Evolutionary conservation across 2,329 filamentous ascomycete genomes (phyloP), one percentile per base, ranked within the genome.

Genomic region (Berkeleyomyces basicola): DNA sequence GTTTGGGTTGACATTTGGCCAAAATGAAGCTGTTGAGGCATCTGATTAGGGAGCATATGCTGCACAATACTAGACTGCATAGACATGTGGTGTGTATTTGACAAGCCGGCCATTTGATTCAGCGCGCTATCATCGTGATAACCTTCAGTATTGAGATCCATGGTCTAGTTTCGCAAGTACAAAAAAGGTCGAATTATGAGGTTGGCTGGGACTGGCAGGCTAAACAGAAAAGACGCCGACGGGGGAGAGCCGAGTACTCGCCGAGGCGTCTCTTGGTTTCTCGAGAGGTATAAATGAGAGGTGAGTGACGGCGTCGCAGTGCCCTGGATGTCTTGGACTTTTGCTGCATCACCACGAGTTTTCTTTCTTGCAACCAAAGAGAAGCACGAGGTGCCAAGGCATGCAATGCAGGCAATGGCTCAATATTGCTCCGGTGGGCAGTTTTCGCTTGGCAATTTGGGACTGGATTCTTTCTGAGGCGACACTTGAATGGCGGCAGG

Each of bases 311-410:
- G 49, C 49, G 49, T 60, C 58, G 58, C 58, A 60, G 23, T 36
- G 58, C 58, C 43, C 49, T 36, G 33, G 49, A 60, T 47, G 43
- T 60, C n/a, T 60, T 60, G 36, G 44, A 37, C 46, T 47, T 60
- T 49, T 60, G 33, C 16, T 47, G 58, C 58, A 60, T 60, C 43
- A 60, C 58, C 58, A 47, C 46, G 9, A 49, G 58, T 36, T 43
- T 36, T 46, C 16, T 47, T 23, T 5, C n/a, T 14, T 23, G n/a
- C 6, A 47, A 47, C n/a, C 44, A 47, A 47, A 9, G n/a, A 47
- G n/a, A n/a, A 47, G 10, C n/a, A n/a, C 23, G 57, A 59, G 10
- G 42, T 31, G 42, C 31, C 4, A 59, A 23, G 39, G 39, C 57
- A 59, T 23, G 40, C 10, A 33, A 23, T 23, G 23, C 23, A 23